These are phyloP conservation scores for Triadica sebifera DNA, from an alignment of 345 rosid species.

Conservation along the genomic window DNA sequence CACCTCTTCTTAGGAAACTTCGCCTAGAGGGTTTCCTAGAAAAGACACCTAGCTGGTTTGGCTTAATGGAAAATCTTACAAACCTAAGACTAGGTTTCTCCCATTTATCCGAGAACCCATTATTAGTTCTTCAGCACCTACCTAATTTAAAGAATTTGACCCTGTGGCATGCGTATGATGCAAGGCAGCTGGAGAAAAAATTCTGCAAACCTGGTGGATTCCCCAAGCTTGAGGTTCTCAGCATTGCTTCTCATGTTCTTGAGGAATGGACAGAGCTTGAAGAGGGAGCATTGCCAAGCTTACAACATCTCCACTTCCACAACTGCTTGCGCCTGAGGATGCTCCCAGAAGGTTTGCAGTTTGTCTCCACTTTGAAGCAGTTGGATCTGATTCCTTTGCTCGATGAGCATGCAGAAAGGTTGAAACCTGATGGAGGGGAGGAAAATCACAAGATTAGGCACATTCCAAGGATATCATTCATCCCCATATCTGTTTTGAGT, in stretches of 20 bases:
- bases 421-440: conserved; percentile 41
- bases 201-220: conserved; percentile 42
- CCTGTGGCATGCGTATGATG: conserved; percentile 36
- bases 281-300: conserved; percentile 42
- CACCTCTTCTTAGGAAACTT: conserved; percentile 35
- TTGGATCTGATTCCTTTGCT: conserved; percentile 36
- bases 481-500: conserved; percentile 21
- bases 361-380: conserved; percentile 33
- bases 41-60: conserved; percentile 35
- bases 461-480: conserved; percentile 32
- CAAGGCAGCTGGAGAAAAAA: conserved; percentile 34
- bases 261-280: conserved; percentile 44
- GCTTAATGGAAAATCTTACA: conserved; percentile 29
- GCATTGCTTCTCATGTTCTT: conserved; percentile 33
- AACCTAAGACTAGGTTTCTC: conserved; percentile 34
- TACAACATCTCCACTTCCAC: conserved; percentile 33
- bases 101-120: conserved; percentile 38
- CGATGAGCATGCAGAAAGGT: conserved; percentile 31
- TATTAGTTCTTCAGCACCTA: conserved; percentile 30
- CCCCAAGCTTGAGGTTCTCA: conserved; percentile 39
- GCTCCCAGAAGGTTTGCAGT: conserved; percentile 48
- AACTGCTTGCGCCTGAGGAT: conserved; percentile 30
- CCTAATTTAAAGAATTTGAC: conserved; percentile 34
- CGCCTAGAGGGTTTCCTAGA: conserved; percentile 31
- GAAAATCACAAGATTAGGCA: conserved; percentile 40